phyloP scores from a whole-genome alignment of 306 rosid species.

The Canavalia gladiata region DNA sequence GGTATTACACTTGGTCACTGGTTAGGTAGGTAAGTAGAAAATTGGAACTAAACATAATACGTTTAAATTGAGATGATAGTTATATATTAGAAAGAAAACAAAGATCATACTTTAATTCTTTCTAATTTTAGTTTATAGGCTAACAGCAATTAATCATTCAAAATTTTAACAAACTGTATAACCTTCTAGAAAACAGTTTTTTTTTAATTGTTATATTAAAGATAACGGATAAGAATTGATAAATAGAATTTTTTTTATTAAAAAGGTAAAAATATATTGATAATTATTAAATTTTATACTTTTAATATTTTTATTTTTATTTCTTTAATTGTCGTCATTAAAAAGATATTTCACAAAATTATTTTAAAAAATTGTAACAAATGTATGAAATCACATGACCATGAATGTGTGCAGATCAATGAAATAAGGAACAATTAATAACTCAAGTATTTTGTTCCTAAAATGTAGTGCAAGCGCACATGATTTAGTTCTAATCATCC shows the following conservation, averaged over 20 bases:
- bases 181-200: background rate
- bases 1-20: background rate
- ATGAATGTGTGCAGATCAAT: conserved; percentile 14
- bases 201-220: background rate
- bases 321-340: no score
- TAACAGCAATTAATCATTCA: background rate
- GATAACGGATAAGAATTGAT: background rate
- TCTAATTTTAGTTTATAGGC: background rate
- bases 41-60: background rate
- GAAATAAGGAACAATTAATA: background rate
- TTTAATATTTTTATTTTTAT: background rate
- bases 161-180: background rate
- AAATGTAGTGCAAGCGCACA: conserved; percentile 9
- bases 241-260: no score
- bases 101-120: background rate
- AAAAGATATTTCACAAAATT: no score
- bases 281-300: background rate
- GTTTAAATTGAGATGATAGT: background rate
- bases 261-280: background rate
- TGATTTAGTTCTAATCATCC: background rate
- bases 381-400: background rate
- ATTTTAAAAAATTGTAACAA: background rate
- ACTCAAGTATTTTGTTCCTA: background rate
- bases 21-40: background rate
- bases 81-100: background rate